Evolutionary conservation across 768 basidiomycete genomes (phyloP).

Genomic region (Podaxis pistillaris): DNA sequence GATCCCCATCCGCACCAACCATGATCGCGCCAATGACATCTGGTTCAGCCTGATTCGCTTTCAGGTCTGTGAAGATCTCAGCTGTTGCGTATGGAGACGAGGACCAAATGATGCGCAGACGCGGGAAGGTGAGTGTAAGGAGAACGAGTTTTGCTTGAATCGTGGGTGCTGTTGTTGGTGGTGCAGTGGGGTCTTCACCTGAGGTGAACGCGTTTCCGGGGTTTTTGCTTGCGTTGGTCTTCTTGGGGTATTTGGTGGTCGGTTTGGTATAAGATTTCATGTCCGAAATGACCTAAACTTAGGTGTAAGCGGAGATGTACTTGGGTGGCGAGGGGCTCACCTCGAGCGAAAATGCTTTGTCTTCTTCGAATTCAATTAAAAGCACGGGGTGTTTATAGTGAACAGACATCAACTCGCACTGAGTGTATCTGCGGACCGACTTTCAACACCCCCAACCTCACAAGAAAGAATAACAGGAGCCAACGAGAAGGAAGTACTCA

Average conservation of each 20-base stretch:
- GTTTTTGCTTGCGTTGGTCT: conserved; percentile 37
- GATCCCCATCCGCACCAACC: conserved; percentile 78
- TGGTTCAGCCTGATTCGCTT: conserved; percentile 76
- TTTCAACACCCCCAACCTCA: not conserved
- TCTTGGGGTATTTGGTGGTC: conserved; percentile 51
- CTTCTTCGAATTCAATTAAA: conserved; percentile 96
- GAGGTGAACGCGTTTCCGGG: not conserved
- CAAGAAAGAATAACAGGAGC: not conserved
- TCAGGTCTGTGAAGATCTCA: conserved; percentile 92
- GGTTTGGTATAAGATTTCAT: conserved; percentile 67
- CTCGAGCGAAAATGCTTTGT: conserved; percentile 91
- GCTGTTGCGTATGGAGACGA: conserved; percentile 92
- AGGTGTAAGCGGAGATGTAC: not conserved
- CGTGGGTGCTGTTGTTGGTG: conserved; percentile 39
- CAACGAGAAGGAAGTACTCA: conserved; percentile 39
- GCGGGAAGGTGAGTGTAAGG: conserved; percentile 86
- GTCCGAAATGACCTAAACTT: conserved; percentile 47
- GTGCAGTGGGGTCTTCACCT: conserved; percentile 17
- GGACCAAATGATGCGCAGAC: conserved; percentile 94
- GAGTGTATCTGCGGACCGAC: conserved; percentile 68
- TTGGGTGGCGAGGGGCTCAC: not conserved
- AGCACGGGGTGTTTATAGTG: conserved; percentile 94
- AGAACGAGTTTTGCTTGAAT: conserved; percentile 93
- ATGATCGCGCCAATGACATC: conserved; percentile 72
- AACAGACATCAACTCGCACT: conserved; percentile 95